Percentiles rank a stretch among this genome's conserved stretches.
phyloP scores from a whole-genome alignment of 192 early-diverging fungal species.

The Entomortierella lignicola region DNA sequence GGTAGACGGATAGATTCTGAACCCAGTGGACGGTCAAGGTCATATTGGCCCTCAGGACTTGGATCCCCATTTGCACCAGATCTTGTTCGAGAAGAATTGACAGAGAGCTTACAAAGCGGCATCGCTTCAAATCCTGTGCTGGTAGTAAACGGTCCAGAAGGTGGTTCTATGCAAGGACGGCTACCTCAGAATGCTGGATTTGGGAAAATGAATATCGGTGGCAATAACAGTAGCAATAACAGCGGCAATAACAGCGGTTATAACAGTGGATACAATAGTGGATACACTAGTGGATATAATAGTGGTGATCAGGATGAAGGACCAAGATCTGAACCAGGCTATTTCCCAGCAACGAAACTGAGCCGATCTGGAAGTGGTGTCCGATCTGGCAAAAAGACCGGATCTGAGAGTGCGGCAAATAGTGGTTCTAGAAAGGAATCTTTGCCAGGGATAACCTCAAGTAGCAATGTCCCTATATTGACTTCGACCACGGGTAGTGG shows the following conservation, averaged over 20 bases:
- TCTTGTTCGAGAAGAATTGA: background rate
- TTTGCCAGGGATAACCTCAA: slow-evolving; percentile 11
- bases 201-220: slow-evolving; percentile 1
- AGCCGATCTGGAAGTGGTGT: slow-evolving; percentile 48
- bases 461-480: background rate
- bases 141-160: background rate
- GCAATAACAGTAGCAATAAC: slow-evolving; percentile 18
- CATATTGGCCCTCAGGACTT: slow-evolving; percentile 48
- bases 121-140: background rate
- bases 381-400: slow-evolving; percentile 3
- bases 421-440: slow-evolving; percentile 27
- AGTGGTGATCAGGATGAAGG: slow-evolving; percentile 52
- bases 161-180: slow-evolving; percentile 11
- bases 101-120: slow-evolving; percentile 3
- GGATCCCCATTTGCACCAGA: slow-evolving; percentile 38
- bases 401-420: background rate
- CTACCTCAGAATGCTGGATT: slow-evolving; percentile 37
- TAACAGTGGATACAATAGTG: slow-evolving; percentile 37
- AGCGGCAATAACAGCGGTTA: slow-evolving; percentile 36
- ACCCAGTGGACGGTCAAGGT: slow-evolving; percentile 17
- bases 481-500: background rate
- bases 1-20: background rate
- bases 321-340: slow-evolving; percentile 6
- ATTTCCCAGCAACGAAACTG: slow-evolving; percentile 44
- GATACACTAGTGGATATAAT: slow-evolving; percentile 44